Evolutionary conservation across 78 protist genomes (phyloP).

Genomic region (Dictyostelium purpureum): DNA sequence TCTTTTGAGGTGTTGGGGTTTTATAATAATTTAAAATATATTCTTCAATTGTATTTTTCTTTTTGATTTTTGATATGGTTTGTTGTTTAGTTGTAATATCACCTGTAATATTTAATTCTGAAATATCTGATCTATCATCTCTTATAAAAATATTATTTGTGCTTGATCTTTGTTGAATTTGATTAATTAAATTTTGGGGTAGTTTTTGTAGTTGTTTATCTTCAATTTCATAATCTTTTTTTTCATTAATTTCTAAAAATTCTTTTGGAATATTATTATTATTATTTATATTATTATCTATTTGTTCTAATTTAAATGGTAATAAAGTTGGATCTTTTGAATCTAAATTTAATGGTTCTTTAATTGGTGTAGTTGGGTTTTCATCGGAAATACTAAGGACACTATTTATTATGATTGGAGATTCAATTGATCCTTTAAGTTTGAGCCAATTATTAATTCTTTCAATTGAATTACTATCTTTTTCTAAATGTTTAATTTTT

Average conservation of each 20-base stretch:
- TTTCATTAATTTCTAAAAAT: background rate
- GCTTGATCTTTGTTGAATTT: background rate
- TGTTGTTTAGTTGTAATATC: too few relatives aligned
- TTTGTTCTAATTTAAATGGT: background rate
- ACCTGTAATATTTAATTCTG: too few relatives aligned
- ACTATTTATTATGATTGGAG: too few relatives aligned
- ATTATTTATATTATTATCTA: background rate
- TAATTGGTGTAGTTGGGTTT: background rate
- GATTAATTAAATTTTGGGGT: background rate
- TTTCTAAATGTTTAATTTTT: too few relatives aligned
- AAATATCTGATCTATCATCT: background rate
- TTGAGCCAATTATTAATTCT: too few relatives aligned
- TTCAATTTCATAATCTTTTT: background rate
- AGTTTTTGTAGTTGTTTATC: background rate
- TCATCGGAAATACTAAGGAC: too few relatives aligned
- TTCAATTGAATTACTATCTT: too few relatives aligned
- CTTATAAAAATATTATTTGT: background rate
- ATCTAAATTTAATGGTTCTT: background rate
- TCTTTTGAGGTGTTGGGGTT: background rate
- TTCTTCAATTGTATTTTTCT: constrained; percentile 48
- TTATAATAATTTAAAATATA: constrained; percentile 32
- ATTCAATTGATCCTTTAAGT: too few relatives aligned
- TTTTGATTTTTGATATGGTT: background rate
- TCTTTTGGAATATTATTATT: background rate
- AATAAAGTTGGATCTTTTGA: background rate